A percentile compares a stretch with the other conserved stretches of the same genome.
Evolutionary conservation across 306 rosid species (phyloP).

Genomic region (Aeschynomene evenia): DNA sequence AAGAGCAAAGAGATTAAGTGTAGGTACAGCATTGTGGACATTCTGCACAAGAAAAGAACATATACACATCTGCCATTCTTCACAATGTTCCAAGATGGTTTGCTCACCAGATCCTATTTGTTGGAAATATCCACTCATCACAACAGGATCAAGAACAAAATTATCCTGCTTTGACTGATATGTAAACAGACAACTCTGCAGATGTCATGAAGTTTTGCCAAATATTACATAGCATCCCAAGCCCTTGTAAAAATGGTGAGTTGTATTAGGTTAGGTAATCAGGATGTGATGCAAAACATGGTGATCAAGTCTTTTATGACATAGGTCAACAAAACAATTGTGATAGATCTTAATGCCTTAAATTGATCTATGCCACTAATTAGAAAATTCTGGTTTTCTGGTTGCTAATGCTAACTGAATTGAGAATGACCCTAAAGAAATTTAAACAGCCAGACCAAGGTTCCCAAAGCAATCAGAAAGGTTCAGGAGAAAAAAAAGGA

Average conservation of each 20-base stretch:
- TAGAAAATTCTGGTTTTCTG: conserved; percentile 2
- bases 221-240: not conserved
- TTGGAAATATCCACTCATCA: not conserved
- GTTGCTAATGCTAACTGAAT: conserved; percentile 9
- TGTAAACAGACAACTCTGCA: not conserved
- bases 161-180: conserved; percentile 16
- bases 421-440: conserved; percentile 20
- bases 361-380: not conserved
- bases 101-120: not conserved
- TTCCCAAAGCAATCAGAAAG: not conserved
- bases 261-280: not conserved
- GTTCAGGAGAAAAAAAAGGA: conserved; percentile 4
- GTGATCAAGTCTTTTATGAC: not conserved
- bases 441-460: not conserved
- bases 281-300: not conserved
- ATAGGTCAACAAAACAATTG: not conserved
- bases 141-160: not conserved
- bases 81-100: not conserved
- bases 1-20: not conserved
- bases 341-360: not conserved
- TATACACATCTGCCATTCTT: not conserved
- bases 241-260: not conserved
- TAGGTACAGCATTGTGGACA: not conserved
- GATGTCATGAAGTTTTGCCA: not conserved
- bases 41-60: not conserved